Evolutionary conservation across 2,329 filamentous ascomycete species (phyloP).

Genomic region (Cryphonectria radicalis): DNA sequence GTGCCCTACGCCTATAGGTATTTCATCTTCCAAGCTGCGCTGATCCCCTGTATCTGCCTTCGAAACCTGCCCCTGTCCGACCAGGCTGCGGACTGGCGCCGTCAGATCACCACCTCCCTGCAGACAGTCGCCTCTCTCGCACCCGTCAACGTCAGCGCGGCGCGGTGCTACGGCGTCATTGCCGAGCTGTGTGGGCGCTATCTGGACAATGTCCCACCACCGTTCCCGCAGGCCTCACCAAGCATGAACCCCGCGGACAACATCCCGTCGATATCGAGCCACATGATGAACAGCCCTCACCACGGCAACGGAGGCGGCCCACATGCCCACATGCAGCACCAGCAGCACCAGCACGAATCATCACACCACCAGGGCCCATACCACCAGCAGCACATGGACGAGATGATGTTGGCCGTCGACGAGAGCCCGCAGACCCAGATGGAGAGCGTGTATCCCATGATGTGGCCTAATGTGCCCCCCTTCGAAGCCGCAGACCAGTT

Average conservation of each 20-base stretch:
- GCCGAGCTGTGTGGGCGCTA: conserved; percentile 46
- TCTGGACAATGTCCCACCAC: conserved; percentile 34
- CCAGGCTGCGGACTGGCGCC: conserved; percentile 44
- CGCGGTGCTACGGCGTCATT: conserved; percentile 48
- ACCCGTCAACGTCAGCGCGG: conserved; percentile 45
- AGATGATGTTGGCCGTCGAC: conserved; percentile 37
- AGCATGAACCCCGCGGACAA: conserved; percentile 22
- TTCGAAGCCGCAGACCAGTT: conserved; percentile 43
- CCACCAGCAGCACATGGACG: conserved; percentile 31
- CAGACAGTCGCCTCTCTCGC: conserved; percentile 43
- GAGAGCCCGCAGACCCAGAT: conserved; percentile 49
- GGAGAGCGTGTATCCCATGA: conserved; percentile 48
- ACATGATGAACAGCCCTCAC: conserved; percentile 18
- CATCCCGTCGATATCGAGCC: conserved; percentile 14
- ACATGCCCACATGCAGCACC: conserved; percentile 25
- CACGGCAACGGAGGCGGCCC: conserved; percentile 15
- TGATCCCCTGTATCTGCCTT: conserved; percentile 53
- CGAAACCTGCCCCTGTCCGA: conserved; percentile 46
- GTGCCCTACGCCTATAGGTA: conserved; percentile 35
- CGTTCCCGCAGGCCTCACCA: conserved; percentile 29
- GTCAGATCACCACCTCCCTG: conserved; percentile 45
- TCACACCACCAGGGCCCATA: conserved; percentile 25
- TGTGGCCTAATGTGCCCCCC: conserved; percentile 49
- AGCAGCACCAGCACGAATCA: not conserved
- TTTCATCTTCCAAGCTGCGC: conserved; percentile 53